These are phyloP conservation scores for Linnemannia zychae DNA, from an alignment of 192 early-diverging fungal species.

Conservation along the genomic window DNA sequence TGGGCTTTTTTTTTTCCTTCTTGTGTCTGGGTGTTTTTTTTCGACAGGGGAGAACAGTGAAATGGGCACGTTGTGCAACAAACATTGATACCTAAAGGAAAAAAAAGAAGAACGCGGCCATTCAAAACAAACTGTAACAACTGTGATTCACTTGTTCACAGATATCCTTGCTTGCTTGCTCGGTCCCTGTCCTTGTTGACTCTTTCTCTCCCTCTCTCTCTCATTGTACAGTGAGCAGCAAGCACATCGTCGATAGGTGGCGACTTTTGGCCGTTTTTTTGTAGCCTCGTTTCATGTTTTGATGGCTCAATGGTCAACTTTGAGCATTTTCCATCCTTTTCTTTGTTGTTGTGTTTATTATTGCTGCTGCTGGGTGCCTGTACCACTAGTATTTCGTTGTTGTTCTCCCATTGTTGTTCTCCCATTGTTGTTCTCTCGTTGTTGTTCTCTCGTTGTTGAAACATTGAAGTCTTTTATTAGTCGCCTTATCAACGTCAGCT, in stretches of 20 bases:
- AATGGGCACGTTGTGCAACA: not conserved
- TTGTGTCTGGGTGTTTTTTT: not conserved
- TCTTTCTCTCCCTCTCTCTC: not conserved
- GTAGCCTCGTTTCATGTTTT: not conserved
- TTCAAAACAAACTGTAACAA: not conserved
- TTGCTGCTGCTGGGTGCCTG: not conserved
- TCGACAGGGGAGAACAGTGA: not conserved
- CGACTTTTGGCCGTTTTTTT: slow-evolving; percentile 8
- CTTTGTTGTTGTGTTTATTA: not conserved
- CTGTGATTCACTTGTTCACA: not conserved
- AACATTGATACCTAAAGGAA: not conserved
- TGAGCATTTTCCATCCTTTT: not conserved
- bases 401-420: not conserved
- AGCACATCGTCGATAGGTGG: not conserved
- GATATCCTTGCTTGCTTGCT: not conserved
- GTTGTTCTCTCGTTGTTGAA: too few relatives aligned
- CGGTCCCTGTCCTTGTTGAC: too few relatives aligned
- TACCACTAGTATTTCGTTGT: too few relatives aligned
- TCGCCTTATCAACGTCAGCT: not conserved
- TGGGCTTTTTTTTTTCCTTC: not conserved
- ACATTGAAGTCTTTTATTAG: not conserved
- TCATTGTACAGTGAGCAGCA: not conserved
- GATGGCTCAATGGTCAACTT: not conserved
- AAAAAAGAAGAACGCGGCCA: not conserved
- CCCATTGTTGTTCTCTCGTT: too few relatives aligned